These are phyloP conservation scores for Puccinia coronata DNA, from an alignment of 1,284 basidiomycete genomes.

Conservation along the genomic window DNA sequence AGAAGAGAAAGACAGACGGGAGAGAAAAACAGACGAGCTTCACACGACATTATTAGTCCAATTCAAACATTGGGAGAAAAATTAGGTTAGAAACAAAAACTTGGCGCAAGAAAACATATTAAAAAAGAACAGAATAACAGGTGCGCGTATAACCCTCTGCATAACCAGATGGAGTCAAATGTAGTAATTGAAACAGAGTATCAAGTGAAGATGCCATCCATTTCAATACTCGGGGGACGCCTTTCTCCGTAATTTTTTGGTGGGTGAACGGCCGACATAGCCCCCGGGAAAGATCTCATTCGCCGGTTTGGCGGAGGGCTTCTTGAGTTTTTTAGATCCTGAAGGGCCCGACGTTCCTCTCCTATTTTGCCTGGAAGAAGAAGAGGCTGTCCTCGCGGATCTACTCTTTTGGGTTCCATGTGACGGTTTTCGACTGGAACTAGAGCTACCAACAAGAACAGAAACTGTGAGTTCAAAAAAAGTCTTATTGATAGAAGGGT, in stretches of 20 bases:
- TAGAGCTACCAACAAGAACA: not conserved
- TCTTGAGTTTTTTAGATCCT: conserved; percentile 16
- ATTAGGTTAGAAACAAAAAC: too few species aligned
- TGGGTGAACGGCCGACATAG: conserved; percentile 16
- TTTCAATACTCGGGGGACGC: conserved; percentile 15
- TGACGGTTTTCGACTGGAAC: not conserved
- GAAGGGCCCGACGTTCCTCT: not conserved
- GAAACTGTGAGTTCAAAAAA: not conserved
- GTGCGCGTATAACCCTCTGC: too few species aligned
- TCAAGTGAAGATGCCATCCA: too few species aligned
- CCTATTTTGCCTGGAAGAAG: conserved; percentile 11
- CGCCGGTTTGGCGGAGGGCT: not conserved
- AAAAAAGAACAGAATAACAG: too few species aligned
- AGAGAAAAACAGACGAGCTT: not conserved
- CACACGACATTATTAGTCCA: too few species aligned
- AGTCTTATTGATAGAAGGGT: not conserved
- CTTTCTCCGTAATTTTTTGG: conserved; percentile 37
- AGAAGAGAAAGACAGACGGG: not conserved
- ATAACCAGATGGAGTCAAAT: not conserved
- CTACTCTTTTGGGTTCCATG: conserved; percentile 1
- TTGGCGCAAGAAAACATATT: too few species aligned
- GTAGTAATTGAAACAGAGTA: too few species aligned
- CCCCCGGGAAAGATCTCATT: conserved; percentile 14
- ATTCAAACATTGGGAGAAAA: too few species aligned
- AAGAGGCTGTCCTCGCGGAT: not conserved